Evolutionary conservation across 2,329 filamentous ascomycete species (phyloP).

Genomic region (Diaporthe sp.): DNA sequence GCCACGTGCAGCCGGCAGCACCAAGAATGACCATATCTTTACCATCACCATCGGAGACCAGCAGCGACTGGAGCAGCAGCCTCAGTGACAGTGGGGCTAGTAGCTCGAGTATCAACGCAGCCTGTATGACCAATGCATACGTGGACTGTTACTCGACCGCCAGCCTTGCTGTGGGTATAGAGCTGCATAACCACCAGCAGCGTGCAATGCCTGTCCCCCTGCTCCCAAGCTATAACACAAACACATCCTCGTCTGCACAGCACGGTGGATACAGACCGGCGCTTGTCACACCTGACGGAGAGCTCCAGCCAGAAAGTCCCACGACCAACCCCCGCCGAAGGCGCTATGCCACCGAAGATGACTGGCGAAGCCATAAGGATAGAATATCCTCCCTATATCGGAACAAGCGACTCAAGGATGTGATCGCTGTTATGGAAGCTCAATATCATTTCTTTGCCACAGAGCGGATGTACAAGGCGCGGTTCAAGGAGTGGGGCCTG

Average conservation of each 20-base stretch:
- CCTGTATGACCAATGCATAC: not conserved
- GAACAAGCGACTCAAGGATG: constrained; percentile 45
- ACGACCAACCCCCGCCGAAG: not conserved
- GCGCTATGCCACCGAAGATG: constrained; percentile 41
- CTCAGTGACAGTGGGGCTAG: constrained; percentile 22
- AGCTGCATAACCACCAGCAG: not conserved
- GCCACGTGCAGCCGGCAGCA: not conserved
- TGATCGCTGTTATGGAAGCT: constrained; percentile 45
- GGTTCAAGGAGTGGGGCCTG: constrained; percentile 50
- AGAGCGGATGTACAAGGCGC: constrained; percentile 50
- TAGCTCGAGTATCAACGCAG: not conserved
- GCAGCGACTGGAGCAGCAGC: constrained; percentile 28
- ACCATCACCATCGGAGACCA: constrained; percentile 29
- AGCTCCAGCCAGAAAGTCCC: not conserved
- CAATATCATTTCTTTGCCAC: constrained; percentile 46
- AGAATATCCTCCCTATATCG: constrained; percentile 47
- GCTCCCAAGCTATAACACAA: not conserved
- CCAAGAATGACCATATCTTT: constrained; percentile 19
- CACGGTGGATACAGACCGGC: not conserved
- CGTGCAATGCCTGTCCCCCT: not conserved
- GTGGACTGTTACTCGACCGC: not conserved
- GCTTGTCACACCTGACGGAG: not conserved
- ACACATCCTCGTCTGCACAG: too few species aligned
- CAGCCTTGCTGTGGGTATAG: not conserved
- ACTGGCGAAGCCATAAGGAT: constrained; percentile 46